These are phyloP conservation scores for Penicillium frequentans DNA, from an alignment of 2,329 filamentous ascomycete species.

Conservation along the genomic window DNA sequence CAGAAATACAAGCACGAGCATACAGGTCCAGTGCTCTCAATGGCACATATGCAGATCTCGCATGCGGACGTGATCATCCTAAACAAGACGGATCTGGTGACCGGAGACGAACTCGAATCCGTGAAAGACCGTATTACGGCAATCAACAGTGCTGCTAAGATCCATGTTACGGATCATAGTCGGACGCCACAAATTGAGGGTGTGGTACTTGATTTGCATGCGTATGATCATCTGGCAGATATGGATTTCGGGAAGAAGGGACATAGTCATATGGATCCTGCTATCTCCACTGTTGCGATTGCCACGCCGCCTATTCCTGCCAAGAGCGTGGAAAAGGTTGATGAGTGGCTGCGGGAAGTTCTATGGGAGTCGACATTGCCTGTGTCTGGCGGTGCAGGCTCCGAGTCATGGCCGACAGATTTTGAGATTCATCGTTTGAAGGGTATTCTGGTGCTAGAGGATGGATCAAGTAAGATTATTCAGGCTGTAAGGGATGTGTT, in stretches of 20 bases:
- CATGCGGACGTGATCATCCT: constrained; percentile 94
- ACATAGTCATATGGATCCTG: constrained; percentile 87
- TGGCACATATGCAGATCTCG: constrained; percentile 92
- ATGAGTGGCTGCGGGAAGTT: constrained; percentile 78
- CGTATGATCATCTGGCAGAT: constrained; percentile 79
- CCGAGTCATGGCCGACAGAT: constrained; percentile 26
- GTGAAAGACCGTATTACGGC: constrained; percentile 72
- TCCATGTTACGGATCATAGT: constrained; percentile 79
- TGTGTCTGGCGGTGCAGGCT: neutral
- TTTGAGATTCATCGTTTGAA: constrained; percentile 91
- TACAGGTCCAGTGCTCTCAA: constrained; percentile 72
- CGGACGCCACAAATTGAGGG: constrained; percentile 80
- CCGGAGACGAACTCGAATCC: constrained; percentile 63
- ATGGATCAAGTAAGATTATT: constrained; percentile 70
- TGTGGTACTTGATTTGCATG: constrained; percentile 83
- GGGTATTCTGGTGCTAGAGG: constrained; percentile 68
- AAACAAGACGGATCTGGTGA: constrained; percentile 89
- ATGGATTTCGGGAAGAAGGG: constrained; percentile 73
- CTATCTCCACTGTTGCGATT: constrained; percentile 80
- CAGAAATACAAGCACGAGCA: constrained; percentile 37
- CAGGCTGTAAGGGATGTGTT: constrained; percentile 94
- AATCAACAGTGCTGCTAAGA: constrained; percentile 86
- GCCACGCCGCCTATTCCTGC: constrained; percentile 60
- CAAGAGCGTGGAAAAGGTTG: constrained; percentile 63
- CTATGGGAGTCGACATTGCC: constrained; percentile 68